Percentiles rank a stretch among this genome's conserved stretches.
phyloP scores from a whole-genome alignment of 2,329 filamentous ascomycete species.

The Aspergillus pseudoglaucus region DNA sequence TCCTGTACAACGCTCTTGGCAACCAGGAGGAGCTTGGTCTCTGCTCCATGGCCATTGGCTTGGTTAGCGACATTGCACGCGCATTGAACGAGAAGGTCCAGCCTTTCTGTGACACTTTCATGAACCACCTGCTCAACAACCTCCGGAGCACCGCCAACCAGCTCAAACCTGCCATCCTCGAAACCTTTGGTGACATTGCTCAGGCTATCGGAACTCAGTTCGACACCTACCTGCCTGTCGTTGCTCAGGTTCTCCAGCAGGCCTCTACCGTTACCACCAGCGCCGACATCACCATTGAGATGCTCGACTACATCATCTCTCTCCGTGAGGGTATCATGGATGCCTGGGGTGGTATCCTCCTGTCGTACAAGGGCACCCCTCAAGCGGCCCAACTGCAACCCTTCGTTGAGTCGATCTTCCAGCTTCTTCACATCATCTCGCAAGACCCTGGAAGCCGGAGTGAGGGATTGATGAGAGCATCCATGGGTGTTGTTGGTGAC shows the following conservation, averaged over 20 bases:
- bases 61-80: slow-evolving; percentile 93
- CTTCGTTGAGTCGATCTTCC: slow-evolving; percentile 80
- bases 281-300: slow-evolving; percentile 80
- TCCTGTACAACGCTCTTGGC: slow-evolving; percentile 85
- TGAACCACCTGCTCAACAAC: slow-evolving; percentile 95
- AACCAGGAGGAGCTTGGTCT: slow-evolving; percentile 94
- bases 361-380: slow-evolving; percentile 72
- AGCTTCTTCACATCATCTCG: slow-evolving; percentile 73
- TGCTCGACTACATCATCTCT: slow-evolving; percentile 93
- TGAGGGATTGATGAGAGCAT: slow-evolving; percentile 83
- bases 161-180: slow-evolving; percentile 95
- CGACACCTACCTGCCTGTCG: slow-evolving; percentile 85
- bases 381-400: slow-evolving; percentile 62
- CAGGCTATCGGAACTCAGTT: slow-evolving; percentile 88
- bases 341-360: slow-evolving; percentile 94
- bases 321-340: slow-evolving; percentile 98
- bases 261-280: slow-evolving; percentile 75
- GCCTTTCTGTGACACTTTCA: slow-evolving; percentile 93
- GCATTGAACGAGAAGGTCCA: slow-evolving; percentile 85
- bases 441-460: slow-evolving; percentile 84
- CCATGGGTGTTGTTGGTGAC: slow-evolving; percentile 96
- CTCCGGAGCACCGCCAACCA: slow-evolving; percentile 82
- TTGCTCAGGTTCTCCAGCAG: slow-evolving; percentile 90
- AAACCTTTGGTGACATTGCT: slow-evolving; percentile 97
- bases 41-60: slow-evolving; percentile 93